Evolutionary conservation across 495 filamentous ascomycete species (phyloP).

Genomic region (Lineolata rhizophorae): DNA sequence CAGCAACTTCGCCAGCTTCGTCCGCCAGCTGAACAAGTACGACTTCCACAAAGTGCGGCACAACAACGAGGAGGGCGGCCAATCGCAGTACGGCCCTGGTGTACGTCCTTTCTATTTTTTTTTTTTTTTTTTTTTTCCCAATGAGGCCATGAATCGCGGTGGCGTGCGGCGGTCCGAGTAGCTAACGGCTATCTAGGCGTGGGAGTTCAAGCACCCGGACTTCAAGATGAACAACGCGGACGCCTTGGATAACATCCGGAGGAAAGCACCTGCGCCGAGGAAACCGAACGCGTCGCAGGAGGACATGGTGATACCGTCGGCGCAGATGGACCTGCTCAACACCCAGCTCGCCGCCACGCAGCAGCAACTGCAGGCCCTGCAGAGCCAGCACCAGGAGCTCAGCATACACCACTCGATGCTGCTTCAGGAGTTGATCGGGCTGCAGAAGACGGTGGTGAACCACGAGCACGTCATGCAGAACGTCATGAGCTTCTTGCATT

Average conservation of each 20-base stretch:
- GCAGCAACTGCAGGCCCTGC: constrained; percentile 70
- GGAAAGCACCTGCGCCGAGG: constrained; percentile 83
- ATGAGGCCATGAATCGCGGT: too few species aligned
- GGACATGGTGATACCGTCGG: constrained; percentile 55
- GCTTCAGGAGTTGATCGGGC: constrained; percentile 62
- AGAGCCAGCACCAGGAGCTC: constrained; percentile 67
- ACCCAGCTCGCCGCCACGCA: constrained; percentile 75
- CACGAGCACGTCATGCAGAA: constrained; percentile 57
- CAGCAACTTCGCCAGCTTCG: constrained; percentile 98
- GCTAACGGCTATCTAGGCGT: too few species aligned
- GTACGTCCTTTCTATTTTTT: too few species aligned
- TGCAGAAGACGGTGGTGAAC: constrained; percentile 78
- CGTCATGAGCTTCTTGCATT: constrained; percentile 48
- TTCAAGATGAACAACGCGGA: constrained; percentile 93
- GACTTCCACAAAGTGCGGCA: constrained; percentile 98
- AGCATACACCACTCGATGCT: constrained; percentile 70
- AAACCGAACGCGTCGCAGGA: constrained; percentile 43
- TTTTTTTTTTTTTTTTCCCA: too few species aligned
- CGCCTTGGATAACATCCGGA: constrained; percentile 84
- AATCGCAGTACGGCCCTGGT: constrained; percentile 76
- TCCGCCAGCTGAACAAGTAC: constrained; percentile 96
- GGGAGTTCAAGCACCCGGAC: constrained; percentile 97
- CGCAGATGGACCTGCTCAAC: constrained; percentile 80
- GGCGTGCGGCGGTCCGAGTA: too few species aligned
- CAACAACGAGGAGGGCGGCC: constrained; percentile 81